Conservation (phyloP, 352 stramenopile species). For the Pythium dissimile region DNA sequence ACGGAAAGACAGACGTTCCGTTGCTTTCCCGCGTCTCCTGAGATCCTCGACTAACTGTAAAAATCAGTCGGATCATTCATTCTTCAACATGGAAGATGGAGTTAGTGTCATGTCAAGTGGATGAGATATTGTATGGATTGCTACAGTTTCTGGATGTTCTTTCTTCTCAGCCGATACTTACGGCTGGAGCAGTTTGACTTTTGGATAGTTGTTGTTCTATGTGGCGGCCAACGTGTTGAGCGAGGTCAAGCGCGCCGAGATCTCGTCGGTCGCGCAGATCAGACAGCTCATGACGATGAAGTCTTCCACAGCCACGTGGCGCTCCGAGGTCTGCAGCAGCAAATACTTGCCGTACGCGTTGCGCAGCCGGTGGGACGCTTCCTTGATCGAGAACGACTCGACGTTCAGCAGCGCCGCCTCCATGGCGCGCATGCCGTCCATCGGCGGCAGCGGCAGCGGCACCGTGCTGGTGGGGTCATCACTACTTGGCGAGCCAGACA, state of each 20-base stretch:
- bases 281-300: conserved; percentile 71
- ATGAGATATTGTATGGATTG: no score
- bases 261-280: conserved; percentile 48
- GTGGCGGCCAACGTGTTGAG: conserved; percentile 52
- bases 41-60: no score
- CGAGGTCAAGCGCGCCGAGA: conserved; percentile 41
- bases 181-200: neutral
- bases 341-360: conserved; percentile 49
- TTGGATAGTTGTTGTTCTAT: conserved; percentile 10
- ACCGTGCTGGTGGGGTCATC: neutral
- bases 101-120: no score
- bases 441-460: neutral
- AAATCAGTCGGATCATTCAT: no score
- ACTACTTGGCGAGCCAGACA: neutral
- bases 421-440: conserved; percentile 7
- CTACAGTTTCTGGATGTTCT: neutral
- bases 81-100: no score
- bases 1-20: no score
- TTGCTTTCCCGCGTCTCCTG: no score
- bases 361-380: conserved; percentile 39
- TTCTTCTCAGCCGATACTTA: neutral
- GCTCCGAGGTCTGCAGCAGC: conserved; percentile 28
- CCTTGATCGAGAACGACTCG: conserved; percentile 54
- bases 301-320: conserved; percentile 48
- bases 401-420: conserved; percentile 42